phyloP scores from a whole-genome alignment of 371 early-diverging fungal species.

The Actinomortierella wolfii region DNA sequence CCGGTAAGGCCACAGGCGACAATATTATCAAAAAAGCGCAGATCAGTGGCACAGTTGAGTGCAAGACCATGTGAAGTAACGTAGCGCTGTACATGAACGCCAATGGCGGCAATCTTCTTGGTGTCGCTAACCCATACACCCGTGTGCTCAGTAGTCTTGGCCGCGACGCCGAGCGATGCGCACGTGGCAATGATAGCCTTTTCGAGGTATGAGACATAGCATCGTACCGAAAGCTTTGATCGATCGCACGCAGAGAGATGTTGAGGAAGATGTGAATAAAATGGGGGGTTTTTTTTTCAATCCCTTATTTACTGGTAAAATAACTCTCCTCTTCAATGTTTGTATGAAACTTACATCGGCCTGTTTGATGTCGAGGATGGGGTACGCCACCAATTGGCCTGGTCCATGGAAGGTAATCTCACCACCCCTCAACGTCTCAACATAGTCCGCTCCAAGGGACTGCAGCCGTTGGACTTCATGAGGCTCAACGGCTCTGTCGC shows the following conservation, averaged over 20 bases:
- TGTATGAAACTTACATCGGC: conserved; percentile 49
- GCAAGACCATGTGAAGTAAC: conserved; percentile 96
- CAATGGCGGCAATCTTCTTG: conserved; percentile 78
- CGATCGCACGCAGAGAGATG: not conserved
- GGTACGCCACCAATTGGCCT: conserved; percentile 96
- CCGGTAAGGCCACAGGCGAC: conserved; percentile 90
- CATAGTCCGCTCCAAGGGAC: conserved; percentile 77
- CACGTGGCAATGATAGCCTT: conserved; percentile 77
- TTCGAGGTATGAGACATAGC: conserved; percentile 85
- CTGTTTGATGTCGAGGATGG: conserved; percentile 81
- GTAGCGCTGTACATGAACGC: conserved; percentile 88
- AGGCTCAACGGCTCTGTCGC: conserved; percentile 32
- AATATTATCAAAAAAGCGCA: conserved; percentile 86
- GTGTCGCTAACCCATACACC: conserved; percentile 87
- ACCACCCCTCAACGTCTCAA: conserved; percentile 87
- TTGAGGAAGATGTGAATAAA: conserved; percentile 1
- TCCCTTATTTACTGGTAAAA: not conserved
- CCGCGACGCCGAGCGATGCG: conserved; percentile 62
- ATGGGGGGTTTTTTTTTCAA: no score
- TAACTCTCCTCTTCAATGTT: not conserved
- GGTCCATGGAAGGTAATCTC: conserved; percentile 97
- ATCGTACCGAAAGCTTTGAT: conserved; percentile 73
- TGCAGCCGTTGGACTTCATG: conserved; percentile 64
- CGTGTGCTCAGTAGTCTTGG: conserved; percentile 73
- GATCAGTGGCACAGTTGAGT: conserved; percentile 88